Conservation (phyloP, 306 rosid species). For the Casuarina cunninghamiana region DNA sequence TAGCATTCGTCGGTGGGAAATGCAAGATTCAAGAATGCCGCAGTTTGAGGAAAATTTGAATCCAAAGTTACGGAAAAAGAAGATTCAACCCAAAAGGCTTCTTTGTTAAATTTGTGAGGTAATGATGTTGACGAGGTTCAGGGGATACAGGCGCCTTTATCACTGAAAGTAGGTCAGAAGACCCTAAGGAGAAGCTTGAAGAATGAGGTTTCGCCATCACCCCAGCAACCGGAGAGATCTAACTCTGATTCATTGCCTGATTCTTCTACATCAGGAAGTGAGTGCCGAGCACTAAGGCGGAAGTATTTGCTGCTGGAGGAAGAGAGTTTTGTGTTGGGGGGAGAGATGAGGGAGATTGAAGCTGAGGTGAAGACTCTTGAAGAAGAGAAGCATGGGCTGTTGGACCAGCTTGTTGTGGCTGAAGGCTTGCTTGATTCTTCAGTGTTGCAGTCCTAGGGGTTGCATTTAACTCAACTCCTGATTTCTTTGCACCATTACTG, state of each 20-base stretch:
- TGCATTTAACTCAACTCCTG: slow-evolving; percentile 23
- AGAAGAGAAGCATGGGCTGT: slow-evolving; percentile 74
- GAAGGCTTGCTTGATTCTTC: slow-evolving; percentile 77
- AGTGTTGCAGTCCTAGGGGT: slow-evolving; percentile 44
- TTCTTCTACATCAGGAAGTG: slow-evolving; percentile 66
- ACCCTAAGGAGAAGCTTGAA: slow-evolving; percentile 51
- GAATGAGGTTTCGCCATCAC: slow-evolving; percentile 53
- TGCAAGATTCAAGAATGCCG: slow-evolving; percentile 66
- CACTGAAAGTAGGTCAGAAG: slow-evolving; percentile 53
- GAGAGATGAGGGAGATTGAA: slow-evolving; percentile 63
- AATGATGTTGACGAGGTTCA: slow-evolving; percentile 37
- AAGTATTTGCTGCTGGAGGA: slow-evolving; percentile 80
- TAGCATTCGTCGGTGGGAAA: slow-evolving; percentile 32
- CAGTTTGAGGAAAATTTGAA: slow-evolving; percentile 50
- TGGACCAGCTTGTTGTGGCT: slow-evolving; percentile 84
- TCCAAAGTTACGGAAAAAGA: slow-evolving; percentile 60
- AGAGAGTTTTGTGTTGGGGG: slow-evolving; percentile 69
- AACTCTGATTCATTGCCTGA: slow-evolving; percentile 85
- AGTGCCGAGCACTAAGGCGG: slow-evolving; percentile 71
- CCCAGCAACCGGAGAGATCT: slow-evolving; percentile 71
- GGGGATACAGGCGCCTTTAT: slow-evolving; percentile 35
- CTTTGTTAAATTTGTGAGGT: slow-evolving; percentile 45
- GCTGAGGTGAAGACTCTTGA: slow-evolving; percentile 75
- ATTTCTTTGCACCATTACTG: slow-evolving; percentile 5
- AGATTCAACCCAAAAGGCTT: slow-evolving; percentile 42